Evolutionary conservation across 1,139 yeast species (phyloP).

Genomic region (Hyphopichia khmerensis): DNA sequence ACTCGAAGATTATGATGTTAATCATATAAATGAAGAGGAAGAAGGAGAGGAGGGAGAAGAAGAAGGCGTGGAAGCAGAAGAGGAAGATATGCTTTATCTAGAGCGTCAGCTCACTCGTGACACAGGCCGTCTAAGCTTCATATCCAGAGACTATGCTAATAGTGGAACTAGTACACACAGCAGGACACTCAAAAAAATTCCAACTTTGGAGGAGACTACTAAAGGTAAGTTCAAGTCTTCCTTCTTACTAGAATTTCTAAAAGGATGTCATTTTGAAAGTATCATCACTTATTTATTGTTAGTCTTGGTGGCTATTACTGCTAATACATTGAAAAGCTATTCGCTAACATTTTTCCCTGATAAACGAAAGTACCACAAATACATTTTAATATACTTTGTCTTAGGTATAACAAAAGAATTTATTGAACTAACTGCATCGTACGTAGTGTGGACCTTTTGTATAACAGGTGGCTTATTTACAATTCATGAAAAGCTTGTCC

Average conservation of each 20-base stretch:
- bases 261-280: slow-evolving; percentile 22
- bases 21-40: not conserved
- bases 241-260: slow-evolving; percentile 20
- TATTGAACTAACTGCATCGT: slow-evolving; percentile 19
- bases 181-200: slow-evolving; percentile 12
- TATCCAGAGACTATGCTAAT: slow-evolving; percentile 4
- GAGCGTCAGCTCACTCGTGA: not conserved
- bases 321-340: slow-evolving; percentile 19
- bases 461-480: slow-evolving; percentile 19
- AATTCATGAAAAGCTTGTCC: slow-evolving; percentile 25
- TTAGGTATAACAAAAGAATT: slow-evolving; percentile 21
- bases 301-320: slow-evolving; percentile 12
- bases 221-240: slow-evolving; percentile 21
- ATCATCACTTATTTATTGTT: slow-evolving; percentile 18
- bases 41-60: too few species aligned
- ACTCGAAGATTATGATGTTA: slow-evolving; percentile 1
- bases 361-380: slow-evolving; percentile 15
- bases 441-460: slow-evolving; percentile 23
- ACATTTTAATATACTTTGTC: slow-evolving; percentile 9
- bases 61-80: not conserved
- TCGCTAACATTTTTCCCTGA: slow-evolving; percentile 25
- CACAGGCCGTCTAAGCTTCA: not conserved
- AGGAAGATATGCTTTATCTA: not conserved
- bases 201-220: slow-evolving; percentile 18
- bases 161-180: slow-evolving; percentile 4